A percentile compares a stretch with the other conserved stretches of the same genome.
These are phyloP conservation scores for Theobroma grandiflorum DNA, from an alignment of 441 rosid genomes.

Conservation along the genomic window DNA sequence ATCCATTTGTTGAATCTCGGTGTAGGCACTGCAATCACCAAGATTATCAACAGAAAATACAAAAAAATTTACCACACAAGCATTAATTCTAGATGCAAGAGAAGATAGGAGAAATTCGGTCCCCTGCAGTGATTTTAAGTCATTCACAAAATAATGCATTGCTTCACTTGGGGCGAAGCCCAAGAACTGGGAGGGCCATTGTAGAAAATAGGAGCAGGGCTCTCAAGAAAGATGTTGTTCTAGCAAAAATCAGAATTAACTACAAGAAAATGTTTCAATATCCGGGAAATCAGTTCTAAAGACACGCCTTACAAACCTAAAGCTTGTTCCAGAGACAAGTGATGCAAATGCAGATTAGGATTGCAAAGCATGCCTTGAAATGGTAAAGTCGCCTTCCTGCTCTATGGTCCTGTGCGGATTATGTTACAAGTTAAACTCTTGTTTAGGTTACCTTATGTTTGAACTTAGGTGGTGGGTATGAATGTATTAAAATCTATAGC, in stretches of 20 bases:
- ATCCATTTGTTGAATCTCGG: constrained; percentile 54
- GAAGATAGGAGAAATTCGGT: too few relatives aligned
- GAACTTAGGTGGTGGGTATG: neutral
- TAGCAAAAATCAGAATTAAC: neutral
- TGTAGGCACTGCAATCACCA: constrained; percentile 44
- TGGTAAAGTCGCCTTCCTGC: neutral
- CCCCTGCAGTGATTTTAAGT: neutral
- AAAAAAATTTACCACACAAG: neutral
- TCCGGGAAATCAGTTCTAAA: neutral
- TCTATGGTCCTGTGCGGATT: neutral
- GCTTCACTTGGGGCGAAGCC: neutral
- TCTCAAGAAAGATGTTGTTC: neutral
- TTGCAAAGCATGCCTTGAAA: neutral
- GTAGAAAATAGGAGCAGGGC: neutral
- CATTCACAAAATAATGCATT: neutral
- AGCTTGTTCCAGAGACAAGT: neutral
- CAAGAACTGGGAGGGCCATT: neutral
- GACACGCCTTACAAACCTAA: neutral
- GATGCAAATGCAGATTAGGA: constrained; percentile 1
- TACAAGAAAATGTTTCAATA: neutral
- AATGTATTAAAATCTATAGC: neutral
- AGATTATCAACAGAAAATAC: constrained; percentile 22
- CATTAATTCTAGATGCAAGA: constrained; percentile 3
- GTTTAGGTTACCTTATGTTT: neutral
- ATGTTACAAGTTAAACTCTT: neutral